A percentile compares a stretch with the other conserved stretches of the same genome.
Evolutionary conservation across 2,329 filamentous ascomycete genomes (phyloP).

Genomic region (Cercospora sojina): DNA sequence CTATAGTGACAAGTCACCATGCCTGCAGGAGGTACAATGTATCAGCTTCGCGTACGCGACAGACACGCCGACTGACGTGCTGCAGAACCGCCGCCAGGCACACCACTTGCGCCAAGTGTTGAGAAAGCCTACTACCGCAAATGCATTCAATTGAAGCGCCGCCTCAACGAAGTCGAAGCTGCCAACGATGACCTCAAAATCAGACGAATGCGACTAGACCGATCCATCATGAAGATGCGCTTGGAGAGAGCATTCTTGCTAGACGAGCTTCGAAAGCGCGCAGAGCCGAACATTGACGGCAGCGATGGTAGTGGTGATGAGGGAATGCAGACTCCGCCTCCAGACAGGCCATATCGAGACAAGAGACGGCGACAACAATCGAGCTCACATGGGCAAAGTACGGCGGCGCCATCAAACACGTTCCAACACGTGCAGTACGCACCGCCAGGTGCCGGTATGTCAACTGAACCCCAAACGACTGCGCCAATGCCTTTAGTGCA

Average conservation of each 20-base stretch:
- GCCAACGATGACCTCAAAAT: conserved; percentile 82
- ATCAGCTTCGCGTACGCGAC: not conserved
- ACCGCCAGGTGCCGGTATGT: not conserved
- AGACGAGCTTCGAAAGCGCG: conserved; percentile 49
- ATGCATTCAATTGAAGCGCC: conserved; percentile 90
- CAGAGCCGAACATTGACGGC: conserved; percentile 50
- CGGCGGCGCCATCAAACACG: conserved; percentile 19
- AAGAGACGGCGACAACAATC: conserved; percentile 29
- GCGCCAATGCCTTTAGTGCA: conserved; percentile 14
- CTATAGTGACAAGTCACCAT: not conserved
- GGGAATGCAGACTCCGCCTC: conserved; percentile 34
- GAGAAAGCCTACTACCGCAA: conserved; percentile 95
- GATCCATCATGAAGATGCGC: conserved; percentile 87
- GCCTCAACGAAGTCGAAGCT: conserved; percentile 86
- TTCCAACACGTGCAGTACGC: conserved; percentile 18
- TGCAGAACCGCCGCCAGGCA: conserved; percentile 27
- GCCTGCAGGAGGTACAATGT: conserved; percentile 7
- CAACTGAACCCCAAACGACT: not conserved
- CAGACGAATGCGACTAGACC: conserved; percentile 74
- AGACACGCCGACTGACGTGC: not conserved
- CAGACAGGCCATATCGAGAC: conserved; percentile 36
- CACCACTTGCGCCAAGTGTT: conserved; percentile 76
- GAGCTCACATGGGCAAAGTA: conserved; percentile 8
- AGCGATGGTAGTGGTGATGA: conserved; percentile 38
- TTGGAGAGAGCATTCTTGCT: conserved; percentile 70